phyloP scores from a whole-genome alignment of 805 yeast species.

The Yamadazyma akitaensis region DNA sequence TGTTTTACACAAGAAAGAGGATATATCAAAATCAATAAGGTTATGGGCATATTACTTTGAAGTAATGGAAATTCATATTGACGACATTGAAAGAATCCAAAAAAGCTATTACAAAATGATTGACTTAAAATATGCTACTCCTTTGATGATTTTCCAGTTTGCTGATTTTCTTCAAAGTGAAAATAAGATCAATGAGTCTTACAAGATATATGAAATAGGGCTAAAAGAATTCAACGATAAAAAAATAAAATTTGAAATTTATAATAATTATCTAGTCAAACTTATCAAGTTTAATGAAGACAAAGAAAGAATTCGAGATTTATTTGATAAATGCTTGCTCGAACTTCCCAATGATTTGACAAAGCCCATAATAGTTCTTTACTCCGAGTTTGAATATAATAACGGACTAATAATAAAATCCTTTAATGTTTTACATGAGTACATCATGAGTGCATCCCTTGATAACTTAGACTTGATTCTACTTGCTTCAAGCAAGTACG shows the following conservation, averaged over 20 bases:
- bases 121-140: constrained; percentile 61
- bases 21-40: constrained; percentile 52
- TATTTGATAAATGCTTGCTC: constrained; percentile 55
- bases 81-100: constrained; percentile 18
- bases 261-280: constrained; percentile 64
- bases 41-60: constrained; percentile 78
- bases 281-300: constrained; percentile 28
- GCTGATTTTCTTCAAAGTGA: constrained; percentile 56
- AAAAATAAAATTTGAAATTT: constrained; percentile 54
- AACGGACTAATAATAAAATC: constrained; percentile 52
- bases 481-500: constrained; percentile 1
- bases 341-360: constrained; percentile 36
- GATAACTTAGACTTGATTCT: constrained; percentile 7
- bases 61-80: constrained; percentile 53
- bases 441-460: constrained; percentile 9
- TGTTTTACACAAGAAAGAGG: constrained; percentile 22
- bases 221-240: constrained; percentile 59
- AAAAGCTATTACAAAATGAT: constrained; percentile 29
- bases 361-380: constrained; percentile 49
- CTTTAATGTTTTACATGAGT: constrained; percentile 20
- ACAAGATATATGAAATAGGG: constrained; percentile 66
- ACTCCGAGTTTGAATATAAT: constrained; percentile 60
- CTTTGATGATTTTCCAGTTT: constrained; percentile 61
- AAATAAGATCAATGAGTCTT: constrained; percentile 46
- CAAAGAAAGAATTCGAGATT: constrained; percentile 50